phyloP scores from a whole-genome alignment of 2,329 filamentous ascomycete species.

The Epichloe sylvatica region DNA sequence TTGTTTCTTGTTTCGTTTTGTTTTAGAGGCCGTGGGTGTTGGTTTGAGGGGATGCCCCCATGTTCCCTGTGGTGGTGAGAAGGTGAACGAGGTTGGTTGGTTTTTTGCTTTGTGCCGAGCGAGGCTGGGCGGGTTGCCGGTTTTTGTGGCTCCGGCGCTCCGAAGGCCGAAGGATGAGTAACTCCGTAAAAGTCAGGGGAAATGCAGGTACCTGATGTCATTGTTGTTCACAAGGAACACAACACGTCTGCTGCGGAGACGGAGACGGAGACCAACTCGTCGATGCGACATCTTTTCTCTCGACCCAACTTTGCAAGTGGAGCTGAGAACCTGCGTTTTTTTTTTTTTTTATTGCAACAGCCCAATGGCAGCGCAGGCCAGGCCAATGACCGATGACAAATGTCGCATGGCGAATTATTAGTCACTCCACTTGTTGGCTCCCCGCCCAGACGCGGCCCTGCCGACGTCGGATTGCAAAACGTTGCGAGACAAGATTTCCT shows the following conservation, averaged over 20 bases:
- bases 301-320: too few relatives aligned
- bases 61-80: background rate
- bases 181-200: too few relatives aligned
- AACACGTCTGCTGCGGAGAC: too few relatives aligned
- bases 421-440: background rate
- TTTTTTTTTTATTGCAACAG: background rate
- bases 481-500: background rate
- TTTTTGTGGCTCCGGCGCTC: background rate
- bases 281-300: too few relatives aligned
- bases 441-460: background rate
- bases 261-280: too few relatives aligned
- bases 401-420: conserved; percentile 3
- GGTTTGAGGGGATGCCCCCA: too few relatives aligned
- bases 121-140: background rate
- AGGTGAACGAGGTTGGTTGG: background rate
- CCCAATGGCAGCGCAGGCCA: background rate
- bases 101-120: background rate
- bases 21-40: too few relatives aligned
- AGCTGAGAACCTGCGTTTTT: too few relatives aligned
- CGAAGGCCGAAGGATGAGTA: too few relatives aligned
- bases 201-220: too few relatives aligned
- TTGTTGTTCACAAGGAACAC: too few relatives aligned
- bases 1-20: too few relatives aligned
- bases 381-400: background rate
- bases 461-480: conserved; percentile 3